Percentiles rank a stretch among this genome's conserved stretches.
Conservation (phyloP, 2,329 filamentous ascomycete species). For the Endoconidiophora polonica region DNA sequence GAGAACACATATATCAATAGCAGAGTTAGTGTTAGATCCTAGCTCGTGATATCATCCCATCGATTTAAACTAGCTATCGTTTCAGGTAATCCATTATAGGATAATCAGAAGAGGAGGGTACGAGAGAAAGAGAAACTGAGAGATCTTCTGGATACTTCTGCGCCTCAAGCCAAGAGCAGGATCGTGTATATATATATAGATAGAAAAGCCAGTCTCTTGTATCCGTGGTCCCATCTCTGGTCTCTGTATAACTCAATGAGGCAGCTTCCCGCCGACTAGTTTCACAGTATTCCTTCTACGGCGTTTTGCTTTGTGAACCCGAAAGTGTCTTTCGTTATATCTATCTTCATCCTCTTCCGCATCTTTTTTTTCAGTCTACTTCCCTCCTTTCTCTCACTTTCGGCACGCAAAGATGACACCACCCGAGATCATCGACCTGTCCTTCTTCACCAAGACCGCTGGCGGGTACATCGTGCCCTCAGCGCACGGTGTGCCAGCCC, state of each 20-base stretch:
- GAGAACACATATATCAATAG: no score
- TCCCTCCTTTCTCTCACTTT: no score
- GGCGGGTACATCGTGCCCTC: conserved; percentile 1
- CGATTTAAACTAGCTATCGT: no score
- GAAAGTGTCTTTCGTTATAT: neutral
- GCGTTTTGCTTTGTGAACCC: neutral
- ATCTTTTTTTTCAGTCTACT: neutral
- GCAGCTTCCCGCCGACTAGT: neutral
- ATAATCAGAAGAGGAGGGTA: no score
- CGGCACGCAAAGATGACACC: conserved; percentile 10
- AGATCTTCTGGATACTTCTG: no score
- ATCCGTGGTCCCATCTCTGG: neutral
- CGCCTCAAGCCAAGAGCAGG: no score
- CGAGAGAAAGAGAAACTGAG: no score
- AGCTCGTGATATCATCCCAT: no score
- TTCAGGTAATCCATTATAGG: no score
- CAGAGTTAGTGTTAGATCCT: no score
- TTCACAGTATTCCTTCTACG: neutral
- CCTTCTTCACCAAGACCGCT: neutral
- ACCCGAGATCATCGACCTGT: conserved; percentile 10
- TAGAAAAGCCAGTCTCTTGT: neutral
- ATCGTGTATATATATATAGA: no score
- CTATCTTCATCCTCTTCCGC: neutral
- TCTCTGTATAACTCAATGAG: no score
- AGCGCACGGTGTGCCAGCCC: conserved; percentile 18